Conservation (phyloP, 768 basidiomycete genomes). For the Mrakia gelida region DNA sequence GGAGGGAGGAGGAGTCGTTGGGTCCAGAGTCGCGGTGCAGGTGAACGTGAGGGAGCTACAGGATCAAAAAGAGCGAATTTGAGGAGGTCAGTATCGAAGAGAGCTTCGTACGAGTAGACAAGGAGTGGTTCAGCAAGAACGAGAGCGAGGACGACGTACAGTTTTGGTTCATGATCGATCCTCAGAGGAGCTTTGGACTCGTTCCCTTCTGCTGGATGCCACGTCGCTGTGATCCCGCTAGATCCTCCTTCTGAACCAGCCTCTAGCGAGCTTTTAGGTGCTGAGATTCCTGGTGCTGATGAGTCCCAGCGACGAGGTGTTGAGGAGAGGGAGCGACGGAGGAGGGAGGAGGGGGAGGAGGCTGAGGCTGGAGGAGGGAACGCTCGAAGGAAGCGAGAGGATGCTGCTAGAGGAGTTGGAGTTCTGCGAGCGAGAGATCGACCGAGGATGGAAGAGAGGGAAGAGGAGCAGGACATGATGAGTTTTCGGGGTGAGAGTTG, state of each 20-base stretch:
- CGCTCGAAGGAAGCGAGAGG: neutral
- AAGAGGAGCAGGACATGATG: neutral
- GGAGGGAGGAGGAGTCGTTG: neutral
- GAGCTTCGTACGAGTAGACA: too few relatives aligned
- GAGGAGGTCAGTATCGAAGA: neutral
- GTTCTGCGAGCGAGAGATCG: neutral
- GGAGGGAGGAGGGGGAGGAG: neutral
- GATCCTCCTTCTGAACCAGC: neutral
- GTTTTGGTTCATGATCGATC: conserved; percentile 18
- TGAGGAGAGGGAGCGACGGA: conserved; percentile 12
- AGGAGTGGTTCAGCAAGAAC: too few relatives aligned
- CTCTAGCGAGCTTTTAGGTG: neutral
- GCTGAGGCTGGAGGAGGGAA: neutral
- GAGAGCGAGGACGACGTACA: neutral
- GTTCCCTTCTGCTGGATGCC: conserved; percentile 9
- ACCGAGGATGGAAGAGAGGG: neutral
- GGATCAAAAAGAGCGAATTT: neutral
- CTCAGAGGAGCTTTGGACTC: conserved; percentile 1
- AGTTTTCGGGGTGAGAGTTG: neutral
- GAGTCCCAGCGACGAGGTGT: conserved; percentile 16
- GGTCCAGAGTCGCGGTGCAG: conserved; percentile 60
- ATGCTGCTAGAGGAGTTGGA: neutral
- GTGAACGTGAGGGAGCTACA: conserved; percentile 62
- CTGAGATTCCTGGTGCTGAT: neutral
- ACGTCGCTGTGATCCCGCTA: conserved; percentile 9